Evolutionary conservation across 2,329 filamentous ascomycete species (phyloP).

Genomic region (Bertia moriformis): DNA sequence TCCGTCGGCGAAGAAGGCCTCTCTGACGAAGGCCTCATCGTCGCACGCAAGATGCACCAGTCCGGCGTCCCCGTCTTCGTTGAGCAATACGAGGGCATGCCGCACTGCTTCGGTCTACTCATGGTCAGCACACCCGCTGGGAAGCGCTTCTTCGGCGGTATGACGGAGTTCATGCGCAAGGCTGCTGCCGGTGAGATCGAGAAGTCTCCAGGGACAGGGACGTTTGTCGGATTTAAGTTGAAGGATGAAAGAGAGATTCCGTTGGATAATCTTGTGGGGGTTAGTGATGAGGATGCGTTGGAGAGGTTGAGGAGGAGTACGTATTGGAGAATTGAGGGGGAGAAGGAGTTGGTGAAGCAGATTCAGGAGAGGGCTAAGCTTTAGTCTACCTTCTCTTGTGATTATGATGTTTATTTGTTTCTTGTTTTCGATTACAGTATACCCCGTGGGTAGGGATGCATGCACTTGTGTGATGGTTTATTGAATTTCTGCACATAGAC

Average conservation of each 20-base stretch:
- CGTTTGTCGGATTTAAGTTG: conserved; percentile 6
- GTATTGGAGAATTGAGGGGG: conserved; percentile 16
- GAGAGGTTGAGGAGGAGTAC: conserved; percentile 11
- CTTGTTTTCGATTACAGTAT: no score
- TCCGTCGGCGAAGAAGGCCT: conserved; percentile 60
- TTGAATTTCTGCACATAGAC: no score
- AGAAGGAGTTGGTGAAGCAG: conserved; percentile 14
- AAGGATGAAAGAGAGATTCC: conserved; percentile 12
- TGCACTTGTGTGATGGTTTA: no score
- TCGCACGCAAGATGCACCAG: conserved; percentile 37
- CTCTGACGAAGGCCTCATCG: conserved; percentile 47
- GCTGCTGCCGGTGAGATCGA: conserved; percentile 15
- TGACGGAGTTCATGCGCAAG: conserved; percentile 37
- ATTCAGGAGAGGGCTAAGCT: conserved; percentile 3
- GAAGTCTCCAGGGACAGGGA: neutral
- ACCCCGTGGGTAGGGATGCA: no score
- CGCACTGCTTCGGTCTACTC: conserved; percentile 55
- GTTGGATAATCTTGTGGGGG: conserved; percentile 14
- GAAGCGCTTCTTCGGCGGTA: conserved; percentile 34
- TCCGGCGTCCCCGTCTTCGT: conserved; percentile 49
- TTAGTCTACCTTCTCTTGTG: neutral
- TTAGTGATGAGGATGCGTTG: conserved; percentile 19
- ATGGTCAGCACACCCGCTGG: conserved; percentile 29
- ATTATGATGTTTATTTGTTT: neutral
- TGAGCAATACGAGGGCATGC: conserved; percentile 69